Evolutionary conservation across 139 green algal genomes (phyloP), one percentile per base, ranked within the genome.

Genomic region (Volvox reticuliferus): DNA sequence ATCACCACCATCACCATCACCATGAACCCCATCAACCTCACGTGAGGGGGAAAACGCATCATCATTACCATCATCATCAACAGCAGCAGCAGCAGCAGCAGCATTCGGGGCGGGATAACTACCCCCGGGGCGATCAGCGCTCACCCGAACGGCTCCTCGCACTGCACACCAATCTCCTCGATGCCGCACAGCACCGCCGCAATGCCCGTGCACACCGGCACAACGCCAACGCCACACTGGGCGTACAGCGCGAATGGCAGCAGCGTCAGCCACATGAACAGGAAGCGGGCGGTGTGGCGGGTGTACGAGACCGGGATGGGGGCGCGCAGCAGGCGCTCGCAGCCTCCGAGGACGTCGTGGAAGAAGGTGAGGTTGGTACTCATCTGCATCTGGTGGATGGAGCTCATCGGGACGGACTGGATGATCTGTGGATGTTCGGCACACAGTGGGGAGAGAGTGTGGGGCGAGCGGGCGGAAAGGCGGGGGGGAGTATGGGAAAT

Each of bases 251-350:
- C 94, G 21, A 98, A 91, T 17, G 97, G 97, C 92, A 99, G 93
- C 77, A 97, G 92, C 37, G 93, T 88, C 37, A 99, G 96, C 95
- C 95, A 98, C 22, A 97, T 86, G 85, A 98, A 93, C 73, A 98
- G 91, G 93, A 96, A 96, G 63, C 94, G 91, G 0, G 93, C 92
- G 17, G 93, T 95, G 93, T 97, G 95, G 33, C 97, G 86, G n/a
- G 88, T 93, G 88, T 91, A 94, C 0, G 92, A 94, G 16, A 94
- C 92, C 9, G 97, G 97, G 88, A 98, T 98, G 82, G 97, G 97
- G 1, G 96, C 98, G 82, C 92, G 94, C 82, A 98, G 89, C 75
- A 99, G 94, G 36, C 97, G 93, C 93, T 95, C 93, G 90, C 93
- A 95, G 67, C 92, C 92, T 67, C 93, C 93, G 35, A 95, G 90